Base-by-base conservation (phyloP, 176 grass and related monocot species). In the Oryza punctata region DNA sequence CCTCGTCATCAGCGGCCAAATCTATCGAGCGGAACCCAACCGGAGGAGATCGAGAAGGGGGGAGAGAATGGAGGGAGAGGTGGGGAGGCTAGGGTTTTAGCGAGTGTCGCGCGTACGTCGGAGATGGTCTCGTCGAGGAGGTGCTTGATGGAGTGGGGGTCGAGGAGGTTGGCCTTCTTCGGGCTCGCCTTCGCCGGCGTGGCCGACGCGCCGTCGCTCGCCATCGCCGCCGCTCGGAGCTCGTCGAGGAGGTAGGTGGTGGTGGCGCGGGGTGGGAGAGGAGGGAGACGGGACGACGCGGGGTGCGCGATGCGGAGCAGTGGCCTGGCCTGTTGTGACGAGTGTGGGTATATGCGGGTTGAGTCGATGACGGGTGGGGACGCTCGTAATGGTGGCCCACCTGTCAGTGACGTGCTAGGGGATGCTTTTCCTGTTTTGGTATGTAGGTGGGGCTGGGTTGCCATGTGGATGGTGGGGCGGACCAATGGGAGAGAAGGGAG, bases 71-170 rank as follows among this genome's bases (percentile, higher is more conserved):
- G 12, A 64, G 18, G 13, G n/a, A 4, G 13, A 15, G 38, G 27
- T 12, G 25, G 38, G 1, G 14, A 63, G 71, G 65, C 37, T 64
- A 82, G 75, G 65, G 76, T 33, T 33, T 52, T 67, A 84, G 72
- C 12, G 67, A 44, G 29, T 16, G 28, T 29, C 9, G 24, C 69
- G 3, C 3, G 81, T 74, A 92, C 92, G 77, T 94, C 92, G 40
- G 89, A 63, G 84, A 90, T 82, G 89, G 92, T 85, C 84, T 94
- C 92, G 70, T 94, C 92, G 69, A 94, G 92, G 71, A 91, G 84
- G 80, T 94, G 89, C 80, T 92, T 94, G 89, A 94, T 94, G 73
- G 92, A 91, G 76, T 91, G 78, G 50, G 90, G 92, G 65, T 94
- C 89, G 0, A 94, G 85, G 26, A 94, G 89, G 72, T 94, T 94